These are phyloP conservation scores for Pseudogymnoascus sp. DNA, from an alignment of 2,329 filamentous ascomycete genomes.

Conservation along the genomic window DNA sequence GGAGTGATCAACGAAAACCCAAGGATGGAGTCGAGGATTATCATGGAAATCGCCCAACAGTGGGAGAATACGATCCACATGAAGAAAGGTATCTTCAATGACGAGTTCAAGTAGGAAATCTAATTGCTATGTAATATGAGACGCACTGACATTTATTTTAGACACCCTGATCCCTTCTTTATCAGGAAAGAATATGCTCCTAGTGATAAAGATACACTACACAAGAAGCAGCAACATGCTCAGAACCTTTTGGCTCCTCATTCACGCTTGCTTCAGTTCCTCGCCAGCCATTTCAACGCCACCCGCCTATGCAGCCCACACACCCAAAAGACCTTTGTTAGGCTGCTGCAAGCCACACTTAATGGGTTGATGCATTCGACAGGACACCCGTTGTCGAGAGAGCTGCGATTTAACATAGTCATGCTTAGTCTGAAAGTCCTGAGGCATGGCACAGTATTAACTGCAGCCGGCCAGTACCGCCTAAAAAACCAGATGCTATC, in stretches of 20 bases:
- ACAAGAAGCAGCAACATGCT: conserved; percentile 66
- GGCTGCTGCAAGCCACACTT: conserved; percentile 71
- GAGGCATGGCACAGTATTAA: conserved; percentile 59
- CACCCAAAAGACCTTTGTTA: conserved; percentile 71
- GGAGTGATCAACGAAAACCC: conserved; percentile 96
- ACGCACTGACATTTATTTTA: conserved; percentile 29
- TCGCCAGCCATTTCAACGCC: conserved; percentile 91
- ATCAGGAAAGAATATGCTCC: conserved; percentile 87
- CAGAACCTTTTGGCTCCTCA: conserved; percentile 84
- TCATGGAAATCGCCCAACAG: conserved; percentile 79
- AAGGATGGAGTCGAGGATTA: conserved; percentile 72
- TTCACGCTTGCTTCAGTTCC: conserved; percentile 74
- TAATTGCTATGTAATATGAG: not conserved
- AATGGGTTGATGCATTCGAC: conserved; percentile 58
- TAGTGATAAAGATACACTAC: conserved; percentile 67
- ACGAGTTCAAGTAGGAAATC: conserved; percentile 48
- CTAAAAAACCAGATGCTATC: conserved; percentile 85
- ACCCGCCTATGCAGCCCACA: conserved; percentile 78
- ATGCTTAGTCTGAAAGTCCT: conserved; percentile 75
- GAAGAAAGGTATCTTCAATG: conserved; percentile 73
- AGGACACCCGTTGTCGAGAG: conserved; percentile 78
- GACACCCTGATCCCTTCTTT: conserved; percentile 80
- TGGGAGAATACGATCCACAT: conserved; percentile 81
- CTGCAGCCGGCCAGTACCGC: conserved; percentile 60
- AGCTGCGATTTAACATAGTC: conserved; percentile 83